Evolutionary conservation across 345 rosid genomes (phyloP), one percentile per base, ranked within the genome.

Genomic region (Tarenaya hassleriana): DNA sequence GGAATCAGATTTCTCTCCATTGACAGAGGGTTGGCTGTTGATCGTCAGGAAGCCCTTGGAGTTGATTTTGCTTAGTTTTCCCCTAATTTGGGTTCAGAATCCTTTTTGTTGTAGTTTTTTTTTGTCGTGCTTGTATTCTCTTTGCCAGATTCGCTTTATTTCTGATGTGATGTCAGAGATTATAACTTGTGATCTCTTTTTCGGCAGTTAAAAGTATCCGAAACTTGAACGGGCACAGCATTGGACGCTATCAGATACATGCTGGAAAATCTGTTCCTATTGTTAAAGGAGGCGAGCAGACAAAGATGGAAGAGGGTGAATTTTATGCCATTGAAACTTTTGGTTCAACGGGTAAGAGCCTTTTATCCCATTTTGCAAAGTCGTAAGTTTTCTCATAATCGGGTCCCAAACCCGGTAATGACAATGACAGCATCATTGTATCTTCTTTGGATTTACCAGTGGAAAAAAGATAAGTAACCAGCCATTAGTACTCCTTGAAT

Each of bases 11-110:
- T 67, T 80, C 53, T 85, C 91, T 3, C 78, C 94, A 37, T 88
- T 94, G 63, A 94, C 86, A 9, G 97, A 88, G 24, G 95, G 97
- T 63, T 94, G 99, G 75, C 99, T 94, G 77, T 24, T 24, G 29
- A 24, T 24, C 5, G 29, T 24, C 5, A 24, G 29, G 29, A 24
- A 24, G 29, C 29, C 29, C 5, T 24, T 24, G 29, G 29, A 24
- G 29, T 24, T 24, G 29, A 24, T 2, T 24, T 24, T 24, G n/a
- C n/a, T 35, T 27, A 9, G 29, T 24, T 37, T 12, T n/a, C 20
- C 5, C 4, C 16, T 34, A 8, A 34, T 13, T 0, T 45, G 10
- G 29, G 5, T 24, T 24, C 29, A 24, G 29, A 24, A 24, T 24
- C 29, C 29, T 5, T 24, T 24, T 24, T 24, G 2, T 24, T 24